A percentile compares a stretch with the other conserved stretches of the same genome.
phyloP scores from a whole-genome alignment of 148 eudicot species.

The Chenopodium suecicum region DNA sequence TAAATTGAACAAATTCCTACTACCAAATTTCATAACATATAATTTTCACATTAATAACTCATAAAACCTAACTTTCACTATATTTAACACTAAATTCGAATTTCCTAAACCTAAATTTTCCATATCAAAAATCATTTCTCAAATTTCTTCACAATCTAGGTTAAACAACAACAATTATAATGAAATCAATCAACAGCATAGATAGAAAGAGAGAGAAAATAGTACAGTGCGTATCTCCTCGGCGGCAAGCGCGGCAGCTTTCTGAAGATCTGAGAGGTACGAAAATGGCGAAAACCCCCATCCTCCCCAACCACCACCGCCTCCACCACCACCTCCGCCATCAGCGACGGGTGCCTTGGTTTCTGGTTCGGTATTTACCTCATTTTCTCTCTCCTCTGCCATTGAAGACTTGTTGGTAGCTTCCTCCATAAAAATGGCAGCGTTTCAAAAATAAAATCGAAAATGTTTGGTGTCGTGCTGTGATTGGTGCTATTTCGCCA shows the following conservation, averaged over 20 bases:
- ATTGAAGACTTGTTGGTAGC: slow-evolving; percentile 14
- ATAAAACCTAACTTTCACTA: neutral
- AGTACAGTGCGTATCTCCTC: slow-evolving; percentile 98
- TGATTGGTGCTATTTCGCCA: neutral
- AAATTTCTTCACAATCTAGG: neutral
- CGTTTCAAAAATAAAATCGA: neutral
- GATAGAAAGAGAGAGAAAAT: neutral
- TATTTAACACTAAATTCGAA: no score
- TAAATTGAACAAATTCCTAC: neutral
- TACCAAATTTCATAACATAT: neutral
- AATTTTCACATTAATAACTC: neutral
- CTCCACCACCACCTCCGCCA: slow-evolving; percentile 22
- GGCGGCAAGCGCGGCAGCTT: slow-evolving; percentile 74
- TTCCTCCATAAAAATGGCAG: slow-evolving; percentile 25
- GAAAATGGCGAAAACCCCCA: slow-evolving; percentile 88
- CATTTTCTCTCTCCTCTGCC: slow-evolving; percentile 29
- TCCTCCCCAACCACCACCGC: slow-evolving; percentile 89
- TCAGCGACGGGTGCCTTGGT: neutral
- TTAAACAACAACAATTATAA: neutral
- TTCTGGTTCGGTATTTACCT: slow-evolving; percentile 12
- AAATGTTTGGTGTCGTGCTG: no score
- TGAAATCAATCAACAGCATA: neutral
- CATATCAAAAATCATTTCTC: neutral
- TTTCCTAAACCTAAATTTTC: neutral
- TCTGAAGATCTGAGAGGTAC: slow-evolving; percentile 85